Conservation (phyloP, 345 rosid genomes). For the Citrus maxima region DNA sequence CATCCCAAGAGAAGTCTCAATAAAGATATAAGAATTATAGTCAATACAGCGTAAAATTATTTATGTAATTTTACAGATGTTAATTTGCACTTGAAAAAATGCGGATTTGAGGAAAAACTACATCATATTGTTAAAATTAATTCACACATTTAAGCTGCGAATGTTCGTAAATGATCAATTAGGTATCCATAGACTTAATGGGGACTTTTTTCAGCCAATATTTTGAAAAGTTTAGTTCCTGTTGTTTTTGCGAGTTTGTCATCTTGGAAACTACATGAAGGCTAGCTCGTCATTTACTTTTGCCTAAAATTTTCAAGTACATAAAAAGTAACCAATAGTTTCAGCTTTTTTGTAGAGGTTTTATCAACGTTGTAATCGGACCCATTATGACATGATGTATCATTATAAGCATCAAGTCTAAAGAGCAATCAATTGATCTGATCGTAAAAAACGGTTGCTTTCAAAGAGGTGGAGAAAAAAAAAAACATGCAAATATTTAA, state of each 20-base stretch:
- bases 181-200: too few relatives aligned
- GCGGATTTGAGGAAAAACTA: too few relatives aligned
- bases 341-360: neutral
- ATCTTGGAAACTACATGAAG: neutral
- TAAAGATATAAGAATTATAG: too few relatives aligned
- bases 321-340: neutral
- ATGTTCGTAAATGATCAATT: too few relatives aligned
- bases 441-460: neutral
- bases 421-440: neutral
- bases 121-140: too few relatives aligned
- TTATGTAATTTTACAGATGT: too few relatives aligned
- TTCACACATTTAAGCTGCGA: too few relatives aligned
- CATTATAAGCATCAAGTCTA: neutral
- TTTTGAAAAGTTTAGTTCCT: neutral
- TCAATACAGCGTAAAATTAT: too few relatives aligned
- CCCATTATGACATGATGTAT: neutral
- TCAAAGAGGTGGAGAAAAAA: neutral
- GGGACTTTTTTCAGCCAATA: neutral
- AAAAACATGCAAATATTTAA: neutral
- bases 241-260: neutral
- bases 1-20: too few relatives aligned
- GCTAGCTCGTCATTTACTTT: neutral
- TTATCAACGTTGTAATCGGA: neutral
- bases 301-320: neutral
- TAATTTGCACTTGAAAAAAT: too few relatives aligned